Percentiles rank a stretch among this genome's conserved stretches.
These are phyloP conservation scores for Aspergillus panamensis DNA, from an alignment of 495 filamentous ascomycete genomes.

Conservation along the genomic window DNA sequence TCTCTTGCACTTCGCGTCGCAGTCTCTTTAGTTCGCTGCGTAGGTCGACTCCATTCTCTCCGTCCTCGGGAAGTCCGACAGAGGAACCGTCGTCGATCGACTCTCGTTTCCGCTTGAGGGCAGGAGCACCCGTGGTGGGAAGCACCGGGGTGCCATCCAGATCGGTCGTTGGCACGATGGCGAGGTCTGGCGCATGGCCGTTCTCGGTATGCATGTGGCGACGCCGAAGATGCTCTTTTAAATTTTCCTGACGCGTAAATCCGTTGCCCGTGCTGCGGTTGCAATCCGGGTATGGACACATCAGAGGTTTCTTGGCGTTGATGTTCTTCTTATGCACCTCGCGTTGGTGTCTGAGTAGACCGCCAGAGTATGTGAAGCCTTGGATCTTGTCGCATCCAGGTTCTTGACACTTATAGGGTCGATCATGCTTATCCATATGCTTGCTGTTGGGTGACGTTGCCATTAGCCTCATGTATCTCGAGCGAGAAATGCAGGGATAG, in stretches of 20 bases:
- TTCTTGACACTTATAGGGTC: conserved; percentile 79
- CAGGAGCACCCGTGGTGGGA: conserved; percentile 18
- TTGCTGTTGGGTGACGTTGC: conserved; percentile 54
- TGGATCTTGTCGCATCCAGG: conserved; percentile 80
- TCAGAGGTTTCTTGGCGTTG: conserved; percentile 74
- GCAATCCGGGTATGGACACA: conserved; percentile 80
- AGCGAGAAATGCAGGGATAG: background rate
- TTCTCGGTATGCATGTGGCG: conserved; percentile 63
- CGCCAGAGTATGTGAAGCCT: conserved; percentile 91
- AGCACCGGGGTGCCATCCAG: conserved; percentile 30
- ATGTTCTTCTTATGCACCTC: conserved; percentile 88
- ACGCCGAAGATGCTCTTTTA: conserved; percentile 86
- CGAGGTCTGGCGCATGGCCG: conserved; percentile 34
- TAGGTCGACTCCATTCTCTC: conserved; percentile 46
- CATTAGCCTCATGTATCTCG: conserved; percentile 18
- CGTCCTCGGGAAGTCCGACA: conserved; percentile 30
- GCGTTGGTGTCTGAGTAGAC: conserved; percentile 80
- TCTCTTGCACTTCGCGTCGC: conserved; percentile 52
- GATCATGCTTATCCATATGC: conserved; percentile 96
- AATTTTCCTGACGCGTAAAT: conserved; percentile 86
- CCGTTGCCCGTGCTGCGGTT: conserved; percentile 77
- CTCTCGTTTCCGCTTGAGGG: conserved; percentile 46
- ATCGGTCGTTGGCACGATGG: conserved; percentile 29
- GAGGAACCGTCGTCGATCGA: conserved; percentile 33
- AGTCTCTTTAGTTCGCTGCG: conserved; percentile 57